These are phyloP conservation scores for Chaetomium fimeti DNA, from an alignment of 495 filamentous ascomycete species.

Conservation along the genomic window DNA sequence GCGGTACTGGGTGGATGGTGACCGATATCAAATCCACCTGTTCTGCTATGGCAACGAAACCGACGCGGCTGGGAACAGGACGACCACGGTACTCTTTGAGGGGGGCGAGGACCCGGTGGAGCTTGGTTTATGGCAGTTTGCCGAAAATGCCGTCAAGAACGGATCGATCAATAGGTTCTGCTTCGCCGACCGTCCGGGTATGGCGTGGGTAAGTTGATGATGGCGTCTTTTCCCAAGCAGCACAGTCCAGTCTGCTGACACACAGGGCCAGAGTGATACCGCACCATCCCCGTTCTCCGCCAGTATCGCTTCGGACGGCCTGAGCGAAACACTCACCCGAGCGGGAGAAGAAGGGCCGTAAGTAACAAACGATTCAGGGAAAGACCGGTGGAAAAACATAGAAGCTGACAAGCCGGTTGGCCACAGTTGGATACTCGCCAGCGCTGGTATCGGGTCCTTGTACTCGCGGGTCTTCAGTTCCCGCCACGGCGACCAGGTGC, in stretches of 20 bases:
- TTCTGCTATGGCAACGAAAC: slow-evolving; percentile 72
- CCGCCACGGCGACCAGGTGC: slow-evolving; percentile 67
- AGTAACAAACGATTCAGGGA: background rate
- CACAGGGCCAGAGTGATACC: slow-evolving; percentile 61
- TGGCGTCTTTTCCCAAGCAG: background rate
- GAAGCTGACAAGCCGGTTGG: slow-evolving; percentile 2
- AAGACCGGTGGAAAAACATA: too few relatives aligned
- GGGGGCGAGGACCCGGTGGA: slow-evolving; percentile 78
- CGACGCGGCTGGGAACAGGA: slow-evolving; percentile 46
- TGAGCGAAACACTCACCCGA: slow-evolving; percentile 77
- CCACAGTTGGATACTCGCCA: slow-evolving; percentile 56
- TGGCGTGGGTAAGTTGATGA: slow-evolving; percentile 63
- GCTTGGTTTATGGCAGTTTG: slow-evolving; percentile 68
- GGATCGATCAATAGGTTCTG: slow-evolving; percentile 84
- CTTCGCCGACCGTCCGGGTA: slow-evolving; percentile 90
- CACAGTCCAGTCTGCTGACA: slow-evolving; percentile 7
- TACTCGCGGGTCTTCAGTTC: slow-evolving; percentile 88
- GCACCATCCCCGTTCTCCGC: slow-evolving; percentile 90
- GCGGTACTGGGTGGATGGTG: slow-evolving; percentile 71
- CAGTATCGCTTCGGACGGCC: slow-evolving; percentile 80
- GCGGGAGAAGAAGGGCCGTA: slow-evolving; percentile 76
- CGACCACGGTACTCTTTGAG: slow-evolving; percentile 77
- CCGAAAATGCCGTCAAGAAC: slow-evolving; percentile 61
- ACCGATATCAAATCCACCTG: slow-evolving; percentile 82
- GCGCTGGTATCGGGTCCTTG: slow-evolving; percentile 75